A percentile compares a stretch with the other conserved stretches of the same genome.
Conservation (phyloP, 805 yeast species). For the Wickerhamomyces subpelliculosus region DNA sequence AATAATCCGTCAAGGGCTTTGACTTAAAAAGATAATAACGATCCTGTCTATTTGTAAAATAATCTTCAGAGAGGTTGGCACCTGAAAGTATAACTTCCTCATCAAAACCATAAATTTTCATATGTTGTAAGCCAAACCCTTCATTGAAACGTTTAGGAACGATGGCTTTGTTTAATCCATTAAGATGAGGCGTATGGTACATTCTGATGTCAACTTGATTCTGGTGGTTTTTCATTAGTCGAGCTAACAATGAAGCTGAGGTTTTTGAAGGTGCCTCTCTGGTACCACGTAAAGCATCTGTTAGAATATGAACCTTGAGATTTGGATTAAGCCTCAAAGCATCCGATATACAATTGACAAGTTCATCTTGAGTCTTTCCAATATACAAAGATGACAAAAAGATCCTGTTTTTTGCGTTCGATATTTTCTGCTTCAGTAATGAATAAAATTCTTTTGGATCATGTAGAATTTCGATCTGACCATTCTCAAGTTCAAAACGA, state of each 20-base stretch:
- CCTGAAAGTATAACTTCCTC: conserved; percentile 83
- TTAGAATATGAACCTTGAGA: conserved; percentile 62
- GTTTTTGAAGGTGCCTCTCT: conserved; percentile 80
- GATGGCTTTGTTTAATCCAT: conserved; percentile 54
- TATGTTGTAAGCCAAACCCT: conserved; percentile 89
- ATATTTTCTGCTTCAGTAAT: conserved; percentile 55
- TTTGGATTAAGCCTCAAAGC: conserved; percentile 56
- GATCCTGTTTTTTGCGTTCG: conserved; percentile 53
- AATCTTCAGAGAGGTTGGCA: conserved; percentile 87
- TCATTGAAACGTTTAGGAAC: conserved; percentile 86
- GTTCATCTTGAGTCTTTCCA: conserved; percentile 76
- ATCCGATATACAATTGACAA: conserved; percentile 51
- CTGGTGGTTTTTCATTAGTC: conserved; percentile 58
- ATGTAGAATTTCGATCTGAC: conserved; percentile 53
- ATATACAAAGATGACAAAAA: conserved; percentile 83
- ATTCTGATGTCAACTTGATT: conserved; percentile 70
- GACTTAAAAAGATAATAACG: conserved; percentile 73
- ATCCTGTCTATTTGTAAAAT: conserved; percentile 93
- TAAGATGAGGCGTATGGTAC: conserved; percentile 84
- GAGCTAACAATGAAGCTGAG: conserved; percentile 68
- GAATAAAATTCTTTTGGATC: conserved; percentile 71
- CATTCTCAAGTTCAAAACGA: conserved; percentile 49
- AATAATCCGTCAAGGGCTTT: conserved; percentile 58
- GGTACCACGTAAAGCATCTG: conserved; percentile 89
- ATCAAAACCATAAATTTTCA: conserved; percentile 95